These are phyloP conservation scores for Sporodiniella umbellata DNA, from an alignment of 371 early-diverging fungal species.

Conservation along the genomic window DNA sequence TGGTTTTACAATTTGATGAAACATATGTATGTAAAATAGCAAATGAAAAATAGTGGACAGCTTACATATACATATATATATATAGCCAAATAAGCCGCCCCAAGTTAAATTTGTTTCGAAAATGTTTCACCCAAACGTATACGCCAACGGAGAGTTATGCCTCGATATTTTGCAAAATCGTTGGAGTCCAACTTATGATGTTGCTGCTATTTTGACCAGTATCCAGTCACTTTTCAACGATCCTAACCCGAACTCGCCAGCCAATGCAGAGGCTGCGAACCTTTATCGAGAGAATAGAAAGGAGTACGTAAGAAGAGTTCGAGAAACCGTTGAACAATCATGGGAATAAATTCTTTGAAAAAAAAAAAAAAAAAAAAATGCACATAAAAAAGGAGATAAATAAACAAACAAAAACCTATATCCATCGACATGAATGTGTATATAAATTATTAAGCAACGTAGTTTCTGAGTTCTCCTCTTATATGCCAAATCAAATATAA, in stretches of 20 bases:
- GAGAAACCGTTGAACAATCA: constrained; percentile 90
- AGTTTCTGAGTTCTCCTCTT: too few relatives aligned
- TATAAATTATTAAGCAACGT: too few relatives aligned
- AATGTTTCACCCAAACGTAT: constrained; percentile 99
- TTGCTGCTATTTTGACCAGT: constrained; percentile 93
- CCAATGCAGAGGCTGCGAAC: constrained; percentile 98
- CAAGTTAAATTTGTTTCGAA: constrained; percentile 93
- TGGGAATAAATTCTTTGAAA: constrained; percentile 64
- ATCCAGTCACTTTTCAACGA: constrained; percentile 98
- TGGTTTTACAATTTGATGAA: constrained; percentile 95
- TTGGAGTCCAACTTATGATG: constrained; percentile 98
- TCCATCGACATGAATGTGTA: too few relatives aligned
- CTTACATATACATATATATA: too few relatives aligned
- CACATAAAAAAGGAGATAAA: background rate
- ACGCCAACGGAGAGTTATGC: constrained; percentile 98
- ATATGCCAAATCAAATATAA: too few relatives aligned
- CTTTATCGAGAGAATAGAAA: constrained; percentile 91
- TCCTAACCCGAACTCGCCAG: constrained; percentile 98
- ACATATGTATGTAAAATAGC: constrained; percentile 63
- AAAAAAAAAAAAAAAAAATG: background rate
- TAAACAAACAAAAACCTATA: too few relatives aligned
- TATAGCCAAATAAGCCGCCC: constrained; percentile 96
- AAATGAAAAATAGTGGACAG: background rate
- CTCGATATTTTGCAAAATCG: constrained; percentile 98
- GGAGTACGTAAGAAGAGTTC: constrained; percentile 92